Percentiles rank a stretch among this genome's conserved stretches.
Evolutionary conservation across 1,139 yeast genomes (phyloP).

Genomic region (Debaryomyces singareniensis): DNA sequence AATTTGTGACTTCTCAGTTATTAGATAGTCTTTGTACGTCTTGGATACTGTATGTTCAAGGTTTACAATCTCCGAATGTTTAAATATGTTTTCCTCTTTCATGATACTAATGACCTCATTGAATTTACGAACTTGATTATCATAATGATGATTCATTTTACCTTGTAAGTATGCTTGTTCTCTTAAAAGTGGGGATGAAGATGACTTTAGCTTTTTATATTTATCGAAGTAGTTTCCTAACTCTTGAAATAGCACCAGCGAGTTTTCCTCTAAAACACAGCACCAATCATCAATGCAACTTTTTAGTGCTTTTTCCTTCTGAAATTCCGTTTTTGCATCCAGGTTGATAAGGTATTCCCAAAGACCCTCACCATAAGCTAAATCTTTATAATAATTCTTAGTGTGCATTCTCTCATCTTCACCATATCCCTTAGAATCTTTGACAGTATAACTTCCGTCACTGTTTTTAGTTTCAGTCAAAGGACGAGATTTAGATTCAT

Average conservation of each 20-base stretch:
- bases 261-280: slow-evolving; percentile 15
- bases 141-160: slow-evolving; percentile 19
- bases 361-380: slow-evolving; percentile 23
- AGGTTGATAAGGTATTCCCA: slow-evolving; percentile 24
- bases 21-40: slow-evolving; percentile 4
- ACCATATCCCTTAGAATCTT: slow-evolving; percentile 25
- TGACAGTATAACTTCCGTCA: slow-evolving; percentile 24
- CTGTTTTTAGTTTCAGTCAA: slow-evolving; percentile 6
- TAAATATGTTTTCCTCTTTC: slow-evolving; percentile 16
- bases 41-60: slow-evolving; percentile 3
- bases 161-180: slow-evolving; percentile 17
- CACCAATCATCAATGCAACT: slow-evolving; percentile 16
- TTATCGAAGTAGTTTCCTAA: slow-evolving; percentile 10
- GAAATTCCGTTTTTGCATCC: background rate
- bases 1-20: slow-evolving; percentile 1
- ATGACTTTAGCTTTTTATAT: slow-evolving; percentile 11
- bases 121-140: slow-evolving; percentile 13
- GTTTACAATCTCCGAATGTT: slow-evolving; percentile 32
- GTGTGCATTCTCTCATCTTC: slow-evolving; percentile 23
- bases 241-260: slow-evolving; percentile 11
- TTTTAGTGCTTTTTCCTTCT: slow-evolving; percentile 1
- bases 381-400: slow-evolving; percentile 18
- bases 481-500: slow-evolving; percentile 5
- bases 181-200: slow-evolving; percentile 9
- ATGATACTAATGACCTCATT: slow-evolving; percentile 11